phyloP scores from a whole-genome alignment of 129 eudicot species.

The Tanacetum coccineum region DNA sequence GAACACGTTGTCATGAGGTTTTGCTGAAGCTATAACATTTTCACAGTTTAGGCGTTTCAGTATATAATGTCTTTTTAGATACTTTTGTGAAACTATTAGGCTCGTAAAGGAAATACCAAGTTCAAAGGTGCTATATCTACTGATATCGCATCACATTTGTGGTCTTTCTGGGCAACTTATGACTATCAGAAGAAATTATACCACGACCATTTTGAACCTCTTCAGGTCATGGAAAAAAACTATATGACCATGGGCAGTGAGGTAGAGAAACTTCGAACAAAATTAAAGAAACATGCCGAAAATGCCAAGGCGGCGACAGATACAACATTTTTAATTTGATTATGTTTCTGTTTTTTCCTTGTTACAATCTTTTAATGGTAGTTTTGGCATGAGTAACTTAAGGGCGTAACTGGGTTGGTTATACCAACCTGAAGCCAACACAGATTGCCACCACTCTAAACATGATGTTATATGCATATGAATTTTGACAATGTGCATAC shows the following conservation, averaged over 20 bases:
- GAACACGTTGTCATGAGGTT: no score
- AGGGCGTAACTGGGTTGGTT: no score
- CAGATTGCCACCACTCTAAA: no score
- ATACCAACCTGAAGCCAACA: no score
- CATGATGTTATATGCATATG: conserved; percentile 13
- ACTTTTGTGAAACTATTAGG: no score
- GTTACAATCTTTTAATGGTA: not conserved
- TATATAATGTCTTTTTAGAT: no score
- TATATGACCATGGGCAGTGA: conserved; percentile 86
- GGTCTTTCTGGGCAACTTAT: conserved; percentile 62
- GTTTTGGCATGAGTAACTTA: no score
- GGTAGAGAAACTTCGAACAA: conserved; percentile 86
- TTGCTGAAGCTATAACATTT: no score
- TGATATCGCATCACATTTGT: conserved; percentile 9
- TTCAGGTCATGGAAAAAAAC: conserved; percentile 93
- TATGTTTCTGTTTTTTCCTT: not conserved
- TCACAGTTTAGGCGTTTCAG: no score
- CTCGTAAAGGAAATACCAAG: no score
- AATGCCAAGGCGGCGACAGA: conserved; percentile 63
- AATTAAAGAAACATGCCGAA: conserved; percentile 60
- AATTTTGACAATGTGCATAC: not conserved
- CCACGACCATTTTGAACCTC: conserved; percentile 90
- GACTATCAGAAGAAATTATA: conserved; percentile 81
- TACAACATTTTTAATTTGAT: conserved; percentile 21
- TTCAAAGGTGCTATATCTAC: not conserved